phyloP scores from a whole-genome alignment of 805 yeast genomes.

The Suhomyces emberorum region DNA sequence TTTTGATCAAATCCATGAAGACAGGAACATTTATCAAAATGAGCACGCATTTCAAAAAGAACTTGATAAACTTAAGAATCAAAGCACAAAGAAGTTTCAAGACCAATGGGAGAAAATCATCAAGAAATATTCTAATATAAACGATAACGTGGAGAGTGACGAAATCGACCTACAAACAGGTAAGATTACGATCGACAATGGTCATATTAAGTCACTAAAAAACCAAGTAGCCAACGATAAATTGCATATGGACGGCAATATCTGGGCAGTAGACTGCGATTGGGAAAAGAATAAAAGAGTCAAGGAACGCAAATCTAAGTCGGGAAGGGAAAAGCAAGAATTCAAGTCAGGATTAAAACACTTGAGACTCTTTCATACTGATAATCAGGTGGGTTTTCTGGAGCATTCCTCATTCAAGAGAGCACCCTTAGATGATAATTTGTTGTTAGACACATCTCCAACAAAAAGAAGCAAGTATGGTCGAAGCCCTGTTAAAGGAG shows the following conservation, averaged over 20 bases:
- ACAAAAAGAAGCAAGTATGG: too few species aligned
- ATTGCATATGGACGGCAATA: slow-evolving; percentile 16
- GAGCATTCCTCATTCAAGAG: too few species aligned
- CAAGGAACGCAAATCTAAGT: background rate
- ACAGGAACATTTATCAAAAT: slow-evolving; percentile 1
- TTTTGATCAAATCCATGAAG: background rate
- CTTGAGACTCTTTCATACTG: too few species aligned
- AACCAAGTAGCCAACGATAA: slow-evolving; percentile 4
- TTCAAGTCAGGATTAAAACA: background rate
- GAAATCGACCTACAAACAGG: slow-evolving; percentile 66
- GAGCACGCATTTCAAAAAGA: slow-evolving; percentile 22
- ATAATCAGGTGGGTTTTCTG: too few species aligned
- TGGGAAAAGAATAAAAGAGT: slow-evolving; percentile 10
- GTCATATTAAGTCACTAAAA: slow-evolving; percentile 56
- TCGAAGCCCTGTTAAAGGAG: too few species aligned
- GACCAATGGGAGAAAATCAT: slow-evolving; percentile 52
- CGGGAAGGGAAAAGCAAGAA: background rate
- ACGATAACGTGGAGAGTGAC: slow-evolving; percentile 55
- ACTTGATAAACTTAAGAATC: slow-evolving; percentile 23
- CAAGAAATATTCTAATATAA: slow-evolving; percentile 46
- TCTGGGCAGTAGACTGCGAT: slow-evolving; percentile 39
- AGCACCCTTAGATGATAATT: too few species aligned
- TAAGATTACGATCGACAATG: slow-evolving; percentile 59
- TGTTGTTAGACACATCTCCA: too few species aligned
- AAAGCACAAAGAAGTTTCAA: slow-evolving; percentile 26